phyloP scores from a whole-genome alignment of 73 alveolate genomes.

The Stentor coeruleus region DNA sequence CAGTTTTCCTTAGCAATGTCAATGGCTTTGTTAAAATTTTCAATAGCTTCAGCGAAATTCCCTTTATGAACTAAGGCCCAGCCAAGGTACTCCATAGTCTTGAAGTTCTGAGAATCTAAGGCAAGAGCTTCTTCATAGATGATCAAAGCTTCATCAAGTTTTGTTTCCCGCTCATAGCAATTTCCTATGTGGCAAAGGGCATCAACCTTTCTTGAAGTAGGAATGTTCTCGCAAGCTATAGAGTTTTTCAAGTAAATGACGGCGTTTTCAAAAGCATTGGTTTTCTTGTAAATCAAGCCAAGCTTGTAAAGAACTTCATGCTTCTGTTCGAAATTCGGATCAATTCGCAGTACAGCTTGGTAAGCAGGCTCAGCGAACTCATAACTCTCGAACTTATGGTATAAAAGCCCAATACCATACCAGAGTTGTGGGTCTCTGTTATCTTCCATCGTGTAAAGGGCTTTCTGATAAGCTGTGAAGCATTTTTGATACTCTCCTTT shows the following conservation, averaged over 20 bases:
- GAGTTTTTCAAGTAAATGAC: constrained; percentile 55
- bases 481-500: constrained; percentile 62
- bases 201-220: constrained; percentile 56
- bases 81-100: constrained; percentile 53
- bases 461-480: constrained; percentile 61
- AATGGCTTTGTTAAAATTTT: constrained; percentile 46
- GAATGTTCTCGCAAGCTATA: constrained; percentile 54
- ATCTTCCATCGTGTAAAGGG: constrained; percentile 54
- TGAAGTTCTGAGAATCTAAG: constrained; percentile 47
- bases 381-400: constrained; percentile 57
- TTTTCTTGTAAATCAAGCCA: constrained; percentile 56
- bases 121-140: constrained; percentile 55
- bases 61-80: constrained; percentile 50
- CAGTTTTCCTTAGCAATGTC: constrained; percentile 38
- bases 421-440: constrained; percentile 68
- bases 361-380: constrained; percentile 21
- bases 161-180: constrained; percentile 51
- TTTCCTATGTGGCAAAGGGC: constrained; percentile 59
- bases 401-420: constrained; percentile 72
- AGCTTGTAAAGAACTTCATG: constrained; percentile 58
- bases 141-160: constrained; percentile 46
- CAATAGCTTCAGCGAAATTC: constrained; percentile 40
- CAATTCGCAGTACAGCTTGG: constrained; percentile 1
- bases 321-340: constrained; percentile 49
- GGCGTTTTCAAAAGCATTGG: constrained; percentile 49